A percentile compares a stretch with the other conserved stretches of the same genome.
Evolutionary conservation across 2,329 filamentous ascomycete species (phyloP).

Genomic region (Ambrosiella xylebori): DNA sequence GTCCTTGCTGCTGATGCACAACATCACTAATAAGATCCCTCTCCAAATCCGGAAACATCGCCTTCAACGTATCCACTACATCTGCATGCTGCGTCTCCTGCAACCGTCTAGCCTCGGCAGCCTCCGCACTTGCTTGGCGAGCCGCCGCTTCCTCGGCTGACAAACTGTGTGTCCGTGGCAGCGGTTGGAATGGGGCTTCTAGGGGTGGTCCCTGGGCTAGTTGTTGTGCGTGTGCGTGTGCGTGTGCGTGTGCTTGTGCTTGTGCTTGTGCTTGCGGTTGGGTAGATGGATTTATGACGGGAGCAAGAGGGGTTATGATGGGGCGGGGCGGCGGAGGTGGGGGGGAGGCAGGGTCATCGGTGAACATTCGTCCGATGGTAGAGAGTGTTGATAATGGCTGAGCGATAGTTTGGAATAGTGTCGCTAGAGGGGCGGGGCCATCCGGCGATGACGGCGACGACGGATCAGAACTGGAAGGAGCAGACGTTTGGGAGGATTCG

Average conservation of each 20-base stretch:
- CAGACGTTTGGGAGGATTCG: background rate
- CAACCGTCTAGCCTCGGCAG: constrained; percentile 69
- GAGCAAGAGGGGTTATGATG: background rate
- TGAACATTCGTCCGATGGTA: constrained; percentile 89
- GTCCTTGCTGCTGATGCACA: constrained; percentile 84
- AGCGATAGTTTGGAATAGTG: constrained; percentile 72
- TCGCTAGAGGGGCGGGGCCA: constrained; percentile 7
- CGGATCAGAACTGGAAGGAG: background rate
- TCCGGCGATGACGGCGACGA: constrained; percentile 1
- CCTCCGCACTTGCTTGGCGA: constrained; percentile 76
- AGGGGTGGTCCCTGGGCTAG: background rate
- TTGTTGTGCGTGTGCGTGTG: background rate
- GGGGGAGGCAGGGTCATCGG: constrained; percentile 36
- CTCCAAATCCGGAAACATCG: constrained; percentile 95
- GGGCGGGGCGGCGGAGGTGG: constrained; percentile 14
- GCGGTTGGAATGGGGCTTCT: background rate
- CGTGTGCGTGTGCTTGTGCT: too few species aligned
- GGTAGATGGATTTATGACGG: background rate
- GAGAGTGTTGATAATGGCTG: constrained; percentile 73
- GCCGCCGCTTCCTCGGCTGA: constrained; percentile 78
- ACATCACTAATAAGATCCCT: constrained; percentile 92
- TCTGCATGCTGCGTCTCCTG: constrained; percentile 73
- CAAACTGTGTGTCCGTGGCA: background rate
- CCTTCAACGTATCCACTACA: constrained; percentile 80
- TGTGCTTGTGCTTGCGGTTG: background rate